Evolutionary conservation across 2,329 filamentous ascomycete species (phyloP).

Genomic region (Diaporthe helianthi): DNA sequence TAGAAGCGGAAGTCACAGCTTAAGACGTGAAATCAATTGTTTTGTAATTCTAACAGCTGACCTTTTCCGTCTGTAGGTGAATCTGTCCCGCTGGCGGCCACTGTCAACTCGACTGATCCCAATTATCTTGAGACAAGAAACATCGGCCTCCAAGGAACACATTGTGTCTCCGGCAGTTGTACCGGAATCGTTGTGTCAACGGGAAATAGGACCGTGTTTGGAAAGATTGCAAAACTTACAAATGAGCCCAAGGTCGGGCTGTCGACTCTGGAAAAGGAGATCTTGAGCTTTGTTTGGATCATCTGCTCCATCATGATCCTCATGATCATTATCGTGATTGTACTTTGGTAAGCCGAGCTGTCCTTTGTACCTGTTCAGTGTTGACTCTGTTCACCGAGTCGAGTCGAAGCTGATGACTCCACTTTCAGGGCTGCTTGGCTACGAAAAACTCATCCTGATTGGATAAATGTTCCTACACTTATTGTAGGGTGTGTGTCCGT

Average conservation of each 20-base stretch:
- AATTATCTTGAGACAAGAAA: conserved; percentile 81
- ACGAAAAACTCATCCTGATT: conserved; percentile 69
- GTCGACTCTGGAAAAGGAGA: conserved; percentile 75
- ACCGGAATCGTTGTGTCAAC: conserved; percentile 74
- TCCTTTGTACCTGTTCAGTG: no score
- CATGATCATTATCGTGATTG: conserved; percentile 69
- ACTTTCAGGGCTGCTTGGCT: conserved; percentile 70
- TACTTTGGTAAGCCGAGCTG: conserved; percentile 66
- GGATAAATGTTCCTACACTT: conserved; percentile 74
- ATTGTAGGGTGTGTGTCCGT: conserved; percentile 75
- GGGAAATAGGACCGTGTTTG: conserved; percentile 77
- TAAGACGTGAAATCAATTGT: background rate
- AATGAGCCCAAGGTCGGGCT: conserved; percentile 71
- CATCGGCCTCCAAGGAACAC: conserved; percentile 81
- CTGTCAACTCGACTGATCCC: conserved; percentile 70
- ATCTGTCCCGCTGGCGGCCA: conserved; percentile 68
- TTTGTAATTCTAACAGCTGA: no score
- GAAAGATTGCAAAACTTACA: conserved; percentile 75
- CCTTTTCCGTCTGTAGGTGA: conserved; percentile 54
- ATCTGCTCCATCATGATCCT: conserved; percentile 72
- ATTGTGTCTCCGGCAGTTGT: conserved; percentile 74
- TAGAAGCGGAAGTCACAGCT: background rate
- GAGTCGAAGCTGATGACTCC: background rate
- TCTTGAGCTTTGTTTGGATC: conserved; percentile 74
- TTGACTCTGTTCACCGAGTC: conserved; percentile 45